Evolutionary conservation across 2,329 filamentous ascomycete genomes (phyloP).

Genomic region (Didymellaceae sp.): DNA sequence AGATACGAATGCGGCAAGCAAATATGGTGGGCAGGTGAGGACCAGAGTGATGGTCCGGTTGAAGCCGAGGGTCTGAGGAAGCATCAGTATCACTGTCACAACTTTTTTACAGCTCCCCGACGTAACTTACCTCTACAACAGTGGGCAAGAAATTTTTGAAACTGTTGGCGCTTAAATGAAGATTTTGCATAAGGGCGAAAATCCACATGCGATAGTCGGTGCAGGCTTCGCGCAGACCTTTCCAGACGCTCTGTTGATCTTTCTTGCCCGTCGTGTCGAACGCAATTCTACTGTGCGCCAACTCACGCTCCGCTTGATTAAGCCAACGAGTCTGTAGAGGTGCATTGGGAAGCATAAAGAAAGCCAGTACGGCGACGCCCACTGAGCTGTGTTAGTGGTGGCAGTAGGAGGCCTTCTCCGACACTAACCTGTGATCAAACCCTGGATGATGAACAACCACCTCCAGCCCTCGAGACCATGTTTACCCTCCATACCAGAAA

Average conservation of each 20-base stretch:
- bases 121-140: slow-evolving; percentile 10
- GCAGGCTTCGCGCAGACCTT: slow-evolving; percentile 21
- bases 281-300: slow-evolving; percentile 33
- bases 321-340: slow-evolving; percentile 51
- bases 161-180: slow-evolving; percentile 15
- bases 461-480: slow-evolving; percentile 51
- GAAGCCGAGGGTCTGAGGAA: slow-evolving; percentile 31
- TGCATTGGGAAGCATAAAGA: slow-evolving; percentile 22
- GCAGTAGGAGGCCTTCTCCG: neutral
- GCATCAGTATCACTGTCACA: neutral
- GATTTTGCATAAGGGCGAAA: slow-evolving; percentile 26
- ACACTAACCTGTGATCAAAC: slow-evolving; percentile 38
- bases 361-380: slow-evolving; percentile 22
- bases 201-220: slow-evolving; percentile 27
- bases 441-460: slow-evolving; percentile 54
- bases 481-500: slow-evolving; percentile 46
- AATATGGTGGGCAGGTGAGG: slow-evolving; percentile 40
- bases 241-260: slow-evolving; percentile 22
- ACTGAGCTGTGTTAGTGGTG: slow-evolving; percentile 2
- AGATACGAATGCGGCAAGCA: slow-evolving; percentile 36
- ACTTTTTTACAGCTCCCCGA: too few species aligned
- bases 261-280: slow-evolving; percentile 53
- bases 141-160: slow-evolving; percentile 18
- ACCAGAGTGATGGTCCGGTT: slow-evolving; percentile 38
- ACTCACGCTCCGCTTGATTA: slow-evolving; percentile 50